A percentile compares a stretch with the other conserved stretches of the same genome.
phyloP scores from a whole-genome alignment of 202 grass and related monocot species.

The Brachypodium distachyon region DNA sequence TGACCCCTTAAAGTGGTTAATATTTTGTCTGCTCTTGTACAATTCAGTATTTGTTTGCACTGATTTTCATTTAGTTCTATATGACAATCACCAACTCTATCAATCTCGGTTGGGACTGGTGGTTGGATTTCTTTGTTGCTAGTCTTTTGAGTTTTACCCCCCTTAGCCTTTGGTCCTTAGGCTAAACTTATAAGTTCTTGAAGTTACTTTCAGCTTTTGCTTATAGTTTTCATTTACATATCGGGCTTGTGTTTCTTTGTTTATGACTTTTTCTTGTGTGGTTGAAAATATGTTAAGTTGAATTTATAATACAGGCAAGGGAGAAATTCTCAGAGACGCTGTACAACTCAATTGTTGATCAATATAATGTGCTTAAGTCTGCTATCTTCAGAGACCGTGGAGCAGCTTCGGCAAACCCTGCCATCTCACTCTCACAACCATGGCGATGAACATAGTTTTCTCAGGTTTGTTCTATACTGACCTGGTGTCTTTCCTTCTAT shows the following conservation, averaged over 20 bases:
- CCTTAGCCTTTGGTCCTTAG: not conserved
- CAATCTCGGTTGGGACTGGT: not conserved
- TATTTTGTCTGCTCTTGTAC: not conserved
- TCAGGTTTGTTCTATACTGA: conserved; percentile 18
- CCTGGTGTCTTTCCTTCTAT: not conserved
- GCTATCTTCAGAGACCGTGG: conserved; percentile 49
- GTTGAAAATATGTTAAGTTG: not conserved
- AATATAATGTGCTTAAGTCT: conserved; percentile 74
- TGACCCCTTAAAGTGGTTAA: not conserved
- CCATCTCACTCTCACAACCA: conserved; percentile 73
- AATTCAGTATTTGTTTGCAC: not conserved
- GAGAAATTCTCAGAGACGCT: conserved; percentile 48
- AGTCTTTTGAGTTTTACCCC: conserved; percentile 4
- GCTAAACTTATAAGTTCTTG: not conserved
- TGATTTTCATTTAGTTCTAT: not conserved
- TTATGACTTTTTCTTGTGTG: not conserved
- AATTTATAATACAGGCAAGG: conserved; percentile 48
- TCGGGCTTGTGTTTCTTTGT: not conserved
- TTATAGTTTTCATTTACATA: not conserved
- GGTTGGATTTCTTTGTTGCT: not conserved
- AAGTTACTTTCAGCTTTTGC: conserved; percentile 6
- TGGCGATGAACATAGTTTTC: conserved; percentile 45
- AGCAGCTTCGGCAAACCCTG: conserved; percentile 37
- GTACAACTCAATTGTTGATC: conserved; percentile 62
- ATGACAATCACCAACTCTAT: not conserved